phyloP scores from a whole-genome alignment of 2,329 filamentous ascomycete genomes.

The Tolypocladium nubicola region DNA sequence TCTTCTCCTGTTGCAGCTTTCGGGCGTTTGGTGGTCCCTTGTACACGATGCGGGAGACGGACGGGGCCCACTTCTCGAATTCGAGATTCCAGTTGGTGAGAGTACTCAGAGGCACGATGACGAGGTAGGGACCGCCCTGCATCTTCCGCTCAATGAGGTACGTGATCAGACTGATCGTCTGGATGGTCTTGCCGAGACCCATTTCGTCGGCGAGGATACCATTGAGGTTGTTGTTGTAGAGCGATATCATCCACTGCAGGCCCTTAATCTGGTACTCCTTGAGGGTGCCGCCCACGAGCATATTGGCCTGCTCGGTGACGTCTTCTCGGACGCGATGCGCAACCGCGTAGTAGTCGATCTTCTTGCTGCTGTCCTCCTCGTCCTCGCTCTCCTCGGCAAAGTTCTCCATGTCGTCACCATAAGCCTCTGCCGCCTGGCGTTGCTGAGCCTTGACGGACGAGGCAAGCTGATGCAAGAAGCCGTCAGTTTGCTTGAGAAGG shows the following conservation, averaged over 20 bases:
- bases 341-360: constrained; percentile 98
- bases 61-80: constrained; percentile 97
- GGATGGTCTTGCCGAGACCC: constrained; percentile 99
- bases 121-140: constrained; percentile 84
- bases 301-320: constrained; percentile 69
- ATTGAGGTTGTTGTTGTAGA: constrained; percentile 99
- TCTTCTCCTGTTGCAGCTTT: constrained; percentile 86
- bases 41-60: constrained; percentile 80
- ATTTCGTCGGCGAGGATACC: constrained; percentile 98
- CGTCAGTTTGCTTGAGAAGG: constrained; percentile 90
- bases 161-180: constrained; percentile 95
- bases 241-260: constrained; percentile 98
- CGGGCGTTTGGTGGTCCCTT: constrained; percentile 85
- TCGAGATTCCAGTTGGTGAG: constrained; percentile 98
- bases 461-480: constrained; percentile 91
- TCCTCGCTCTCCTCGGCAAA: constrained; percentile 54
- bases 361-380: constrained; percentile 59
- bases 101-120: constrained; percentile 94
- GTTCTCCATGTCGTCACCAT: constrained; percentile 51
- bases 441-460: constrained; percentile 92
- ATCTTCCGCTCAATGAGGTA: constrained; percentile 95
- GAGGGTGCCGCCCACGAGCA: constrained; percentile 81
- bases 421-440: constrained; percentile 67
- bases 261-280: constrained; percentile 99
- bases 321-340: constrained; percentile 94